These are phyloP conservation scores for Aureobasidium namibiae DNA, from an alignment of 2,329 filamentous ascomycete species.

Conservation along the genomic window DNA sequence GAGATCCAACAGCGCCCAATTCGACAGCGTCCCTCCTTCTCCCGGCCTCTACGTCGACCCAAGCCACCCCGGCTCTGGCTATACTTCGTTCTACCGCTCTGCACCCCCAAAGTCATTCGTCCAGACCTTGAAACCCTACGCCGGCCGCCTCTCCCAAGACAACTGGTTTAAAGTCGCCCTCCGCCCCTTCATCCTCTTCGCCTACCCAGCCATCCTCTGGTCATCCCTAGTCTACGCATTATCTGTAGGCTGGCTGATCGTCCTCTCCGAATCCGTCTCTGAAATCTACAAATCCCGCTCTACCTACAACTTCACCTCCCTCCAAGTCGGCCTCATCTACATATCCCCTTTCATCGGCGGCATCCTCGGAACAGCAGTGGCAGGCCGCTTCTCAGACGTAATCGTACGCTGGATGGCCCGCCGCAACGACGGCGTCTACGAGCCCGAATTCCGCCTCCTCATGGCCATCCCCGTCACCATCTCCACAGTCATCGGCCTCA, in stretches of 20 bases:
- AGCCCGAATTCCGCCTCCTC: conserved; percentile 84
- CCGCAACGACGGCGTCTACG: conserved; percentile 86
- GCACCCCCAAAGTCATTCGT: conserved; percentile 61
- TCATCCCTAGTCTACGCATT: conserved; percentile 76
- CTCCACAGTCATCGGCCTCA: conserved; percentile 73
- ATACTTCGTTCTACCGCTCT: conserved; percentile 62
- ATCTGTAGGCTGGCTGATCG: conserved; percentile 90
- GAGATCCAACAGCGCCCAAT: neutral
- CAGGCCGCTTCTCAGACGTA: conserved; percentile 77
- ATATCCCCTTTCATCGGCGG: conserved; percentile 84
- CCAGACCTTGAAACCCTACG: conserved; percentile 67
- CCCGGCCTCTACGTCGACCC: neutral
- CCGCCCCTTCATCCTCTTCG: conserved; percentile 76
- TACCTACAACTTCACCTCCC: conserved; percentile 70
- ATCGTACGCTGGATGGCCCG: conserved; percentile 75
- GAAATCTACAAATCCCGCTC: conserved; percentile 64
- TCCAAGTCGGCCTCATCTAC: conserved; percentile 80
- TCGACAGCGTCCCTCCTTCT: neutral
- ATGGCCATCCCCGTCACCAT: conserved; percentile 78
- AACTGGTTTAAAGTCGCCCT: conserved; percentile 70
- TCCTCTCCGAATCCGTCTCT: conserved; percentile 80
- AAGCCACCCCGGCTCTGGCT: conserved; percentile 30
- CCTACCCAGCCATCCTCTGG: conserved; percentile 87
- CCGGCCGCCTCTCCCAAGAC: conserved; percentile 69
- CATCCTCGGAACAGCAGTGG: conserved; percentile 82